Conservation (phyloP, 164 flowering plant genomes). For the Dillenia turbinata region DNA sequence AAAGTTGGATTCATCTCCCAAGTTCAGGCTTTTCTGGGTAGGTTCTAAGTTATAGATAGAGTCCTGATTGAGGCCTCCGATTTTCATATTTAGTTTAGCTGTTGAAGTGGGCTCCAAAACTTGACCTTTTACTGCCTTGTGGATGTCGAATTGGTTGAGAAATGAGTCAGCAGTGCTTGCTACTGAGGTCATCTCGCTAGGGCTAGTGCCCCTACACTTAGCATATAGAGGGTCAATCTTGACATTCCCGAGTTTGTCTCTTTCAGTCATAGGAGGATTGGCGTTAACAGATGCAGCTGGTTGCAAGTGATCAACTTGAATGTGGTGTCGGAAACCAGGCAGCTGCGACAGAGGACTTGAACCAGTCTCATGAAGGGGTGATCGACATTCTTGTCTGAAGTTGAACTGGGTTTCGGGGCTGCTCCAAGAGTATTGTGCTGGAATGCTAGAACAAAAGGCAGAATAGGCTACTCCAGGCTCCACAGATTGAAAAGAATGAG, state of each 20-base stretch:
- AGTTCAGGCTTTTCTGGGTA: constrained; percentile 17
- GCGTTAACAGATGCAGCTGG: constrained; percentile 19
- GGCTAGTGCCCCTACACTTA: constrained; percentile 16
- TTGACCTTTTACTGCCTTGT: constrained; percentile 15
- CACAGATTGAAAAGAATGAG: constrained; percentile 22
- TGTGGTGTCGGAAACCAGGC: constrained; percentile 20
- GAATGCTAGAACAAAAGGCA: constrained; percentile 25
- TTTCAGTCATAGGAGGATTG: constrained; percentile 21
- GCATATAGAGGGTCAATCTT: constrained; percentile 22
- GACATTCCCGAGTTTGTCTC: constrained; percentile 11
- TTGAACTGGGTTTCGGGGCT: constrained; percentile 29
- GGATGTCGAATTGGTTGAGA: constrained; percentile 22
- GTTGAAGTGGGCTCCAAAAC: constrained; percentile 23
- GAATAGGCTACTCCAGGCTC: constrained; percentile 24
- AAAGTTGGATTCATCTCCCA: constrained; percentile 23
- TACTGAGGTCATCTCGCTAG: constrained; percentile 11
- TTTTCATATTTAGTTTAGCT: constrained; percentile 15
- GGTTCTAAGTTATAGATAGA: constrained; percentile 23
- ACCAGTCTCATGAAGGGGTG: constrained; percentile 21
- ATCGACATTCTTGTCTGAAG: constrained; percentile 27
- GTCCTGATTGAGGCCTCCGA: constrained; percentile 20
- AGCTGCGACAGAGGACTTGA: constrained; percentile 22
- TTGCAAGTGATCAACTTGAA: constrained; percentile 25
- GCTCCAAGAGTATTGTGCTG: constrained; percentile 34
- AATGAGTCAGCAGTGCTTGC: constrained; percentile 15